Conservation (phyloP, 1,139 yeast species). For the Saccharomyces pastorianus region DNA sequence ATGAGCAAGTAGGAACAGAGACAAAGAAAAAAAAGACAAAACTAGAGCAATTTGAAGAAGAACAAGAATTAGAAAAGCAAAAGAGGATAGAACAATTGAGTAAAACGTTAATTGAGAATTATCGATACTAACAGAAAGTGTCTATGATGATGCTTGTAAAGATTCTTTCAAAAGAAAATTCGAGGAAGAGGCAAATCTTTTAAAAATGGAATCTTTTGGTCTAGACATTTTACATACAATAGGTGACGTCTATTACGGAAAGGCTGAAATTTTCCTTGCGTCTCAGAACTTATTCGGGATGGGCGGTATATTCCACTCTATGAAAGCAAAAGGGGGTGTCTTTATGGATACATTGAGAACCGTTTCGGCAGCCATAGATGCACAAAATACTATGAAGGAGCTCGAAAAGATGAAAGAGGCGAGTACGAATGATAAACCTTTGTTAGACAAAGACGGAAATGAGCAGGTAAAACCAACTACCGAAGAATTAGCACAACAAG, state of each 20-base stretch:
- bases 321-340: constrained; percentile 80
- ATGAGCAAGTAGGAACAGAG: not conserved
- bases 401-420: constrained; percentile 61
- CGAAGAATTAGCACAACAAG: constrained; percentile 81
- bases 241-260: constrained; percentile 68
- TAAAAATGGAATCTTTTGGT: constrained; percentile 93
- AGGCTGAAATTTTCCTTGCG: constrained; percentile 50
- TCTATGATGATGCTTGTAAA: constrained; percentile 59
- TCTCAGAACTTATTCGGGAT: constrained; percentile 72
- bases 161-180: constrained; percentile 63
- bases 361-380: constrained; percentile 80
- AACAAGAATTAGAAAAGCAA: constrained; percentile 59
- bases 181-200: constrained; percentile 73
- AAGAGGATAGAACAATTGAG: constrained; percentile 63
- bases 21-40: constrained; percentile 41
- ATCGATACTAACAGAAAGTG: constrained; percentile 78
- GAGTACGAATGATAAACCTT: constrained; percentile 35
- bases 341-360: constrained; percentile 81
- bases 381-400: constrained; percentile 80
- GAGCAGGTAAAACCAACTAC: constrained; percentile 52
- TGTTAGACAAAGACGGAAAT: constrained; percentile 42
- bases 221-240: constrained; percentile 80
- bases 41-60: constrained; percentile 69
- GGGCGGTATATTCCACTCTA: constrained; percentile 74
- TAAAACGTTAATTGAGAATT: constrained; percentile 54